Conservation (phyloP, 169 alveolate genomes). For the Plasmodium gaboni region DNA sequence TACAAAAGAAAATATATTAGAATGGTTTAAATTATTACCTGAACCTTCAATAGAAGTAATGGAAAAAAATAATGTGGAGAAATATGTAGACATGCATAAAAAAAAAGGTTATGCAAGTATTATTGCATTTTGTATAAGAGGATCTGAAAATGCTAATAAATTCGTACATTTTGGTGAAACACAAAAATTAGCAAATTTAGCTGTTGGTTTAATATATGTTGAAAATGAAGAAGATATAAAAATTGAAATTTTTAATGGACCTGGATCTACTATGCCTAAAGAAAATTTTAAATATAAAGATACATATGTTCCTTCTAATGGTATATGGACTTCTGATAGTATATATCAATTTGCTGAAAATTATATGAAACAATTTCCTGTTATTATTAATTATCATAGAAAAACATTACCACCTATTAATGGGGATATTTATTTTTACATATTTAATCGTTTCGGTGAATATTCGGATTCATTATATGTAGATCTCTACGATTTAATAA, state of each 20-base stretch:
- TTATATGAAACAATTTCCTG: slow-evolving; percentile 67
- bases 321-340: slow-evolving; percentile 43
- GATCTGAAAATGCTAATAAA: slow-evolving; percentile 50
- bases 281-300: slow-evolving; percentile 35
- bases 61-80: slow-evolving; percentile 34
- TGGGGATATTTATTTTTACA: slow-evolving; percentile 47
- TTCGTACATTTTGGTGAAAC: slow-evolving; percentile 75
- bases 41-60: slow-evolving; percentile 59
- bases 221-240: slow-evolving; percentile 22
- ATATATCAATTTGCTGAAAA: slow-evolving; percentile 30
- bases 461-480: slow-evolving; percentile 54
- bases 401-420: slow-evolving; percentile 1
- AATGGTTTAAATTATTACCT: slow-evolving; percentile 53
- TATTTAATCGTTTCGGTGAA: slow-evolving; percentile 15
- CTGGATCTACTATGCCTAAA: slow-evolving; percentile 50
- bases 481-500: slow-evolving; percentile 26
- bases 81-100: slow-evolving; percentile 61
- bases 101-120: slow-evolving; percentile 74
- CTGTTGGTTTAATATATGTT: slow-evolving; percentile 51
- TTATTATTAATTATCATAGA: slow-evolving; percentile 45
- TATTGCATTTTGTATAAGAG: slow-evolving; percentile 53
- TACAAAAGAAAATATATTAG: slow-evolving; percentile 68
- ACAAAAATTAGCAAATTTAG: slow-evolving; percentile 41
- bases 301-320: slow-evolving; percentile 25
- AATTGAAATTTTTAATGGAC: slow-evolving; percentile 72